Evolutionary conservation across 2,329 filamentous ascomycete species (phyloP), one percentile per base, ranked within the genome.

Genomic region (Thyridium curvatum): DNA sequence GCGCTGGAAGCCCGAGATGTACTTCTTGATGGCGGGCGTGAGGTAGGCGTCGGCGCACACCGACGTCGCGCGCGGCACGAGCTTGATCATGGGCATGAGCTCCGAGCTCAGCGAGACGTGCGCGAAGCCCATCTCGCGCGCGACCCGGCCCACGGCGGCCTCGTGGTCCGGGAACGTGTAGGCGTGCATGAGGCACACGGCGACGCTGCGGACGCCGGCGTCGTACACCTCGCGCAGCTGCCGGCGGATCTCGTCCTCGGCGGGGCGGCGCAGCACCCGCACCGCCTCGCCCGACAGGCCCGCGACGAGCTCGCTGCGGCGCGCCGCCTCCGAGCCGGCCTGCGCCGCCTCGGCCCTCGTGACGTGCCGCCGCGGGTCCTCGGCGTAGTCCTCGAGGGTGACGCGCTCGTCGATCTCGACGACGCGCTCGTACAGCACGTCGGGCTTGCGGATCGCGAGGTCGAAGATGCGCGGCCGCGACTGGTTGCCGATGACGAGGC

Each of bases 91-190:
- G n/a, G 84, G 87, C 85, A 90, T 88, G 33, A 90, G 70, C 59
- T 86, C 79, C 49, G 88, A 83, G 47, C 83, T 87, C 26, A 91
- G 68, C 40, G 84, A 90, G 45, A 95, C 81, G 58, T 95, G 88
- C 41, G 77, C 63, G 54, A 94, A 93, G 2, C 90, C 90, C 47
- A 94, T 81, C 13, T 93, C 83, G 41, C 69, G 72, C 1, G 90
- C 90, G 35, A 95, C 66, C 47, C 71, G 75, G 13, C 88, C 88
- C 9, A 95, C 72, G 32, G 88, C 55, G 1, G 82, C 79, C 56
- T 96, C 90, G 51, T 96, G 90, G 36, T 85, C 78, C 1, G 88
- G 88, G 53, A 87, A 96, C 0, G 88, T 94, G 56, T 95, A 96
- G 4, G 84, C 85, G 55, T 96, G 90, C 81, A 95, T 90, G 42